A percentile compares a stretch with the other conserved stretches of the same genome.
Evolutionary conservation across 371 early-diverging fungal species (phyloP).

Genomic region (Lichtheimia ornata): DNA sequence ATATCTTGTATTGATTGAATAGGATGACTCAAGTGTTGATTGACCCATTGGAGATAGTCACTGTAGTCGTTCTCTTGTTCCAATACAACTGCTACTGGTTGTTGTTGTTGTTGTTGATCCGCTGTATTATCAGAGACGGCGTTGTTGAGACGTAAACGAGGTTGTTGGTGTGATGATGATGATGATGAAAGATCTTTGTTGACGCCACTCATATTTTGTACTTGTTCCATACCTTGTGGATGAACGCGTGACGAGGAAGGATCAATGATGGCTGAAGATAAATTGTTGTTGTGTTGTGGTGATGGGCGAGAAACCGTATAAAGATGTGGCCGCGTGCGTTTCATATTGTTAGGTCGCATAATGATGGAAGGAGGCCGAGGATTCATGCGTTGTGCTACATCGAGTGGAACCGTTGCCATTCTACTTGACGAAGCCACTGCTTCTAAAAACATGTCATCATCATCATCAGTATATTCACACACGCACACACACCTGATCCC

Average conservation of each 20-base stretch:
- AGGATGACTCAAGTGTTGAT: conserved; percentile 37
- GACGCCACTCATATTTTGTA: too few relatives aligned
- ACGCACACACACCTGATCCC: not conserved
- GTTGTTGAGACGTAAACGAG: not conserved
- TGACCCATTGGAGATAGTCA: conserved; percentile 58
- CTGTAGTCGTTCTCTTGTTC: not conserved
- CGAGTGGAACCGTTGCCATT: conserved; percentile 61
- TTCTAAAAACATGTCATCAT: conserved; percentile 22
- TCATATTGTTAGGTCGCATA: conserved; percentile 18
- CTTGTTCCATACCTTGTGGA: not conserved
- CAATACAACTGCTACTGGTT: not conserved
- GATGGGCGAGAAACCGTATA: not conserved
- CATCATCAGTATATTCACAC: not conserved
- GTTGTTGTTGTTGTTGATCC: not conserved
- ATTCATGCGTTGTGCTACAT: conserved; percentile 60
- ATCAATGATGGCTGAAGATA: too few relatives aligned
- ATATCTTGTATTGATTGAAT: conserved; percentile 16
- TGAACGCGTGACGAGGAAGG: not conserved
- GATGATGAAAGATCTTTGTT: not conserved
- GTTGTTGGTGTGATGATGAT: not conserved
- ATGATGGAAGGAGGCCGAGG: conserved; percentile 67
- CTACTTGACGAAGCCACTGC: conserved; percentile 70
- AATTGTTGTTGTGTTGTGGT: not conserved
- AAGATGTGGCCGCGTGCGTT: not conserved
- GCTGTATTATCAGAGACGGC: not conserved